Percentiles rank a stretch among this genome's conserved stretches.
These are phyloP conservation scores for Irpex rosettiformis DNA, from an alignment of 1,284 basidiomycete species.

Conservation along the genomic window DNA sequence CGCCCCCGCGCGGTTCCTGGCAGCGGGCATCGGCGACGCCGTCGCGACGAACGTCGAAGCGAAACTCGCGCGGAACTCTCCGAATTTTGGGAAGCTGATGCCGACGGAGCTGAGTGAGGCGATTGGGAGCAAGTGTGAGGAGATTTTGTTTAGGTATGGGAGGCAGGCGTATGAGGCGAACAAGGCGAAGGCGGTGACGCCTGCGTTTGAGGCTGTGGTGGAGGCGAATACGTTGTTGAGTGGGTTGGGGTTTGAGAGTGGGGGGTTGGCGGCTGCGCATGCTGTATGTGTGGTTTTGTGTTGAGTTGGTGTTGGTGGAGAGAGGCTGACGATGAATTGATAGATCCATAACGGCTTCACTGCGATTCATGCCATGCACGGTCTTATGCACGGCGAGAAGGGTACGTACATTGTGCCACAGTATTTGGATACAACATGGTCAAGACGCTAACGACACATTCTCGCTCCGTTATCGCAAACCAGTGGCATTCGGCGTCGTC, in stretches of 20 bases:
- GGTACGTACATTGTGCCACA: too few species aligned
- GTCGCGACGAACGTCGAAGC: conserved; percentile 35
- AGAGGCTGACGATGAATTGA: too few species aligned
- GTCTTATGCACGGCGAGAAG: conserved; percentile 32
- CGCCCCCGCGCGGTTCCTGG: conserved; percentile 31
- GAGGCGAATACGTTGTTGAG: conserved; percentile 34
- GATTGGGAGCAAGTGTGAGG: conserved; percentile 33
- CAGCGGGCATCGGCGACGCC: conserved; percentile 33
- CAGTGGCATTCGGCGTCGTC: conserved; percentile 32
- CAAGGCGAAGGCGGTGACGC: conserved; percentile 30
- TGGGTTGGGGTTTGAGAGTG: conserved; percentile 33
- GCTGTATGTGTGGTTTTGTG: conserved; percentile 20
- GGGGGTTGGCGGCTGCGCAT: conserved; percentile 32
- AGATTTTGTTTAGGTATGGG: conserved; percentile 33
- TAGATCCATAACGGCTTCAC: conserved; percentile 34
- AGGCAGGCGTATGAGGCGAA: conserved; percentile 33
- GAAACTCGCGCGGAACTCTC: conserved; percentile 22
- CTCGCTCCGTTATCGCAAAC: not conserved
- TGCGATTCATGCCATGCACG: conserved; percentile 29
- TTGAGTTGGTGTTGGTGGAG: not conserved
- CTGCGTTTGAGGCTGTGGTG: conserved; percentile 33
- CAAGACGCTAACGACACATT: too few species aligned
- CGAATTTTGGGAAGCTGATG: conserved; percentile 32
- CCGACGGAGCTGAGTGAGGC: conserved; percentile 30
- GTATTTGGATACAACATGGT: too few species aligned